phyloP scores from a whole-genome alignment of 2,329 filamentous ascomycete genomes.

The Talaromyces sp. region DNA sequence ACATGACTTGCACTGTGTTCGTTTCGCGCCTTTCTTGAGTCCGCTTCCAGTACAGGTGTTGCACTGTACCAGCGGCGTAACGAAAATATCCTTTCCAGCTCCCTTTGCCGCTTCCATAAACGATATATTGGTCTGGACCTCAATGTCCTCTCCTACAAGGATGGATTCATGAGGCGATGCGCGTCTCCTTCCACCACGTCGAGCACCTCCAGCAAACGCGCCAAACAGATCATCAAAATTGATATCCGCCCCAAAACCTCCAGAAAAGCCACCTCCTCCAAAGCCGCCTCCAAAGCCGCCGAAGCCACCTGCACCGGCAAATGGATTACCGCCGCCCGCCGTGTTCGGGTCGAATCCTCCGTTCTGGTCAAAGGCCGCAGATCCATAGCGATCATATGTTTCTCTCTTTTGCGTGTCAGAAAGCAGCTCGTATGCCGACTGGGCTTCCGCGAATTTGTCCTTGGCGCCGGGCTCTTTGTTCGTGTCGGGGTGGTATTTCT shows the following conservation, averaged over 20 bases:
- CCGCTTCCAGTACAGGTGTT: conserved; percentile 78
- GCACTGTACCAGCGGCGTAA: conserved; percentile 76
- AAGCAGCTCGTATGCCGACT: conserved; percentile 87
- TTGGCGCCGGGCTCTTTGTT: conserved; percentile 94
- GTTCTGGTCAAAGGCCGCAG: conserved; percentile 63
- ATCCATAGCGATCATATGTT: conserved; percentile 84
- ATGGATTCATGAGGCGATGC: conserved; percentile 63
- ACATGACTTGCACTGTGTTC: conserved; percentile 70
- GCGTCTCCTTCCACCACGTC: conserved; percentile 51
- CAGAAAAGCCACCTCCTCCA: conserved; percentile 38
- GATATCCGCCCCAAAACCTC: conserved; percentile 75
- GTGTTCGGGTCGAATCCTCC: conserved; percentile 74
- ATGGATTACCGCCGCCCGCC: conserved; percentile 47
- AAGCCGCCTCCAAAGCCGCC: conserved; percentile 49
- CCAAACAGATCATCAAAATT: conserved; percentile 96
- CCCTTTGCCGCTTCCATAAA: conserved; percentile 97
- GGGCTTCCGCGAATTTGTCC: conserved; percentile 88
- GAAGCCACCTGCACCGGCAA: conserved; percentile 57
- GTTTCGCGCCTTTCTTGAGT: conserved; percentile 72
- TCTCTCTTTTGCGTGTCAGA: conserved; percentile 91
- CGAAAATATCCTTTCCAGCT: conserved; percentile 76
- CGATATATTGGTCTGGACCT: conserved; percentile 85
- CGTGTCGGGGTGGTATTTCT: conserved; percentile 96
- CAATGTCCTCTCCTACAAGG: conserved; percentile 90
- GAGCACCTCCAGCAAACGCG: conserved; percentile 65